phyloP scores from a whole-genome alignment of 805 yeast species.

The Ogataea neopini region DNA sequence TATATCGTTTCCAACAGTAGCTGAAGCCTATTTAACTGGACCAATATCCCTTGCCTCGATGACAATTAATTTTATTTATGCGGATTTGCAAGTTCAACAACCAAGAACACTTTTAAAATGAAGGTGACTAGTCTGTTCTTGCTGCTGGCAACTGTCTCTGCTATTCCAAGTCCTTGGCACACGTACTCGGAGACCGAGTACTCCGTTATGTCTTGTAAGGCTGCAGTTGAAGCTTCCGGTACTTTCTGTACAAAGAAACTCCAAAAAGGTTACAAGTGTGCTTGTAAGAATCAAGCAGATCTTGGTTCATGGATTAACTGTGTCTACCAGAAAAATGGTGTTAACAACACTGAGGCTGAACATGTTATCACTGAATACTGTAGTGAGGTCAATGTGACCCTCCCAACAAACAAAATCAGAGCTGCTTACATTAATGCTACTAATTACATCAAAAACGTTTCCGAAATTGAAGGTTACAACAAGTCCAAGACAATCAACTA shows the following conservation, averaged over 20 bases:
- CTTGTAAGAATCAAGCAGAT: conserved; percentile 30
- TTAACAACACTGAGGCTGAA: conserved; percentile 21
- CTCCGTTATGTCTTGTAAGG: conserved; percentile 22
- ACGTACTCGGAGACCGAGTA: conserved; percentile 20
- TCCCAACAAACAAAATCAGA: conserved; percentile 37
- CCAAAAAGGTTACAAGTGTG: conserved; percentile 21
- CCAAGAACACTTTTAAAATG: not conserved
- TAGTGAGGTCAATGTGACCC: conserved; percentile 20
- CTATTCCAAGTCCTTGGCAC: conserved; percentile 15
- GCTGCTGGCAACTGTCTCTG: conserved; percentile 2
- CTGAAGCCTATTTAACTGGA: not conserved
- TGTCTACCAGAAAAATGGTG: conserved; percentile 18
- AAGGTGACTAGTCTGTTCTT: conserved; percentile 5
- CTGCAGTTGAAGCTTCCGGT: conserved; percentile 22
- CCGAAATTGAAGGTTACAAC: conserved; percentile 34
- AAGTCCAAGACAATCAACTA: conserved; percentile 31
- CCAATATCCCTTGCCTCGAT: not conserved
- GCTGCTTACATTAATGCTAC: conserved; percentile 45
- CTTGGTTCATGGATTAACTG: conserved; percentile 33
- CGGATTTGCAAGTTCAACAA: not conserved
- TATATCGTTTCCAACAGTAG: not conserved
- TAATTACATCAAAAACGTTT: conserved; percentile 37
- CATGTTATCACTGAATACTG: conserved; percentile 26
- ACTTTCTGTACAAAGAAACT: conserved; percentile 21
- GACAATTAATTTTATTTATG: not conserved